Evolutionary conservation across 352 stramenopile species (phyloP).

Genomic region (Globisporangium heterothallicum): DNA sequence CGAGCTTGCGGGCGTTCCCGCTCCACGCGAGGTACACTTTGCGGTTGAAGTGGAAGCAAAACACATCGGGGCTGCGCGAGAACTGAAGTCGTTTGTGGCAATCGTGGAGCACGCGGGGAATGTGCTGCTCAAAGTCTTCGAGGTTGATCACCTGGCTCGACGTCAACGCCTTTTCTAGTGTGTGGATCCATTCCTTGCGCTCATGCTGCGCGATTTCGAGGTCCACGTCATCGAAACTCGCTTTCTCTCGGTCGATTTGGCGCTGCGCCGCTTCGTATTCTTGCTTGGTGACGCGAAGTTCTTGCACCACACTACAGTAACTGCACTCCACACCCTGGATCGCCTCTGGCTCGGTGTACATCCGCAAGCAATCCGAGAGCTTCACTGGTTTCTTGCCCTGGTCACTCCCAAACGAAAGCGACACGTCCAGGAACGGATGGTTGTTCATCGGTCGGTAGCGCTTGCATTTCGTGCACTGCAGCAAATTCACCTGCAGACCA

Average conservation of each 20-base stretch:
- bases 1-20: constrained; percentile 65
- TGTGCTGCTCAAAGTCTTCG: constrained; percentile 30
- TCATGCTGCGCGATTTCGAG: constrained; percentile 55
- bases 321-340: constrained; percentile 74
- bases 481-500: constrained; percentile 71
- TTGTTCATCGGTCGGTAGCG: constrained; percentile 68
- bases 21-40: constrained; percentile 74
- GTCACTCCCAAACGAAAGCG: constrained; percentile 53
- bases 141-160: constrained; percentile 25
- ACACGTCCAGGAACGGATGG: constrained; percentile 74
- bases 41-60: constrained; percentile 86
- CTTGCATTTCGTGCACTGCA: constrained; percentile 65
- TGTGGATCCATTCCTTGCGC: constrained; percentile 64
- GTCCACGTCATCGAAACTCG: constrained; percentile 24
- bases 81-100: constrained; percentile 74
- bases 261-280: constrained; percentile 19
- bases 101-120: constrained; percentile 35
- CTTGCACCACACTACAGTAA: constrained; percentile 55
- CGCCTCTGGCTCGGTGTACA: constrained; percentile 64
- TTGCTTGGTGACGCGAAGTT: constrained; percentile 35
- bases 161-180: constrained; percentile 34
- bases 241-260: constrained; percentile 12
- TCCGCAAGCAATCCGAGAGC: constrained; percentile 48
- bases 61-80: constrained; percentile 71
- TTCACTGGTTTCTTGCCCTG: constrained; percentile 24